Base-by-base conservation (phyloP, 306 rosid species). In the Pyrus pyrifolia region DNA sequence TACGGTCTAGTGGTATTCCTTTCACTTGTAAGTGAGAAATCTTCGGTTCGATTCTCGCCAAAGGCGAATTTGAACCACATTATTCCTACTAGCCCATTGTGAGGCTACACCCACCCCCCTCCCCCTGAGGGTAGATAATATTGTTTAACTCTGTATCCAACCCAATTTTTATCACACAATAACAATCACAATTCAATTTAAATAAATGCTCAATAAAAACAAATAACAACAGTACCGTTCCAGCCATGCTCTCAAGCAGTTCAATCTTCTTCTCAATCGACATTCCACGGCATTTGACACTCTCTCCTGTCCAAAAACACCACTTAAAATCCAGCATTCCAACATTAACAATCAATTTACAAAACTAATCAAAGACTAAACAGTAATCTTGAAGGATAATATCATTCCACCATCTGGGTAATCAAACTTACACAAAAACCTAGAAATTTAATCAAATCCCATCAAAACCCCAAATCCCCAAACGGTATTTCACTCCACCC, bases 231-330 rank as follows among this genome's bases (percentile, higher is more conserved):
- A 17, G 31, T 80, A 91, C 97, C 90, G 87, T 82, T 84, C 98
- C 97, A 67, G 87, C 77, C 84, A 93, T 80, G 88, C 88, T 83
- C 83, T 93, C 98, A 52, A 91, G 87, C 68, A 83, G 83, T 66
- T 91, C 98, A 38, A 93, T 89, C 88, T 85, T 93, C 88, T 91
- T 93, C 86, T 93, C 97, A 80, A 93, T 75, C 67, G 98, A 89
- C 91, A 88, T 80, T 8, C 86, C 87, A 76, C 67, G 80, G 22
- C 87, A 83, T 77, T 86, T 85, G 19, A 75, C 80, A 70, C 70
- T 85, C 44, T 87, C 93, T 42, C 86, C 91, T 87, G 81, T 35
- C 46, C 79, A 80, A 67, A 76, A 70, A 51, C 51, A 78, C 60
- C 69, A 79, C 8, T 44, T 78, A 67, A 35, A 22, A 21, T 18